Percentiles rank a stretch among this genome's conserved stretches.
Evolutionary conservation across 129 eudicot genomes (phyloP).

Genomic region (Escallonia rubra): DNA sequence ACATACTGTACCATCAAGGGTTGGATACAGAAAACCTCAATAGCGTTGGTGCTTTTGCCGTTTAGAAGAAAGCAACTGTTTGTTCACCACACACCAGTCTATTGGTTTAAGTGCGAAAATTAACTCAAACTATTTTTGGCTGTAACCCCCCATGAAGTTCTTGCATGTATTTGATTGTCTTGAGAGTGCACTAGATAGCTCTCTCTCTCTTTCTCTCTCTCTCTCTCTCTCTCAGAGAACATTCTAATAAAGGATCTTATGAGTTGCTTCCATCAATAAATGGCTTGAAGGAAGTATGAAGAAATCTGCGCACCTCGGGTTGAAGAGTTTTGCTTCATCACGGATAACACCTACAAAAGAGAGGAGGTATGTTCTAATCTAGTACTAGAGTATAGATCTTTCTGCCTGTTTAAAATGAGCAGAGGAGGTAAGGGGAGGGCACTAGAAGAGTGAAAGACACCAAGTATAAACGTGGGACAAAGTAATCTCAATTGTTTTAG

Average conservation of each 20-base stretch:
- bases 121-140: background rate
- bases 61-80: too few species aligned
- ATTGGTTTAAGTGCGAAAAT: background rate
- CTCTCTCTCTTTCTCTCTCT: background rate
- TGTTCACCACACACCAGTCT: too few species aligned
- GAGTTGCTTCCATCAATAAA: slow-evolving; percentile 11
- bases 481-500: background rate
- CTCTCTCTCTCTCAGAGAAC: background rate
- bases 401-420: background rate
- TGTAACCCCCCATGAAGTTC: background rate
- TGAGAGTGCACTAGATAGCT: background rate
- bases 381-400: background rate
- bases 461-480: background rate
- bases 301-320: slow-evolving; percentile 86
- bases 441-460: background rate
- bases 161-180: background rate
- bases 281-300: slow-evolving; percentile 72
- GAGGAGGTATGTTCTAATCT: slow-evolving; percentile 63
- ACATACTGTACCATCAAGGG: too few species aligned
- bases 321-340: slow-evolving; percentile 92
- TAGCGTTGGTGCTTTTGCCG: too few species aligned
- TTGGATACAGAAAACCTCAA: too few species aligned
- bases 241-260: slow-evolving; percentile 13
- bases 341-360: slow-evolving; percentile 83
- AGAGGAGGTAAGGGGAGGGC: background rate